Conservation (phyloP, 176 grass and related monocot genomes). For the Oryza officinalis region DNA sequence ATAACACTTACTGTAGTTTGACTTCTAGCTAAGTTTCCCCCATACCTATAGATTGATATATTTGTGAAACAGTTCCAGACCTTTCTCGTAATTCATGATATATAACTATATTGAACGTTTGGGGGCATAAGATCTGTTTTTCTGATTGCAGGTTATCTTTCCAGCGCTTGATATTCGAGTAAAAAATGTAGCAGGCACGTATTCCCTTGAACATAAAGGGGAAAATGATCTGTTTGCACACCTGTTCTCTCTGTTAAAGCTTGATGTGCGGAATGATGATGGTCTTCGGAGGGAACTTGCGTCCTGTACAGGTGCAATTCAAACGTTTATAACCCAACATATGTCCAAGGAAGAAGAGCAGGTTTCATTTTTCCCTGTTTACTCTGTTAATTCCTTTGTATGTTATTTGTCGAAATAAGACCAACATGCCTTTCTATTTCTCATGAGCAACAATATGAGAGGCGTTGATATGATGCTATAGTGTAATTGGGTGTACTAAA, state of each 20-base stretch:
- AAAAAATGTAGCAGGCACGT: conserved; percentile 87
- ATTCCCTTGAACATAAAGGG: conserved; percentile 84
- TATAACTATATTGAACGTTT: background rate
- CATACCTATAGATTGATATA: background rate
- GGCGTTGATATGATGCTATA: background rate
- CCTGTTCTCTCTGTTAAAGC: conserved; percentile 54
- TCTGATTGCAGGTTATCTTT: conserved; percentile 72
- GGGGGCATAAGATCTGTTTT: conserved; percentile 11
- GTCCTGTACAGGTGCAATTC: conserved; percentile 75
- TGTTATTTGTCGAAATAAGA: conserved; percentile 14
- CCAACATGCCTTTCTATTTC: background rate
- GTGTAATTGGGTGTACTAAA: background rate
- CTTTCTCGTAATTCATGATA: background rate
- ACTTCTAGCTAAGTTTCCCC: background rate
- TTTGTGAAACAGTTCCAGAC: background rate
- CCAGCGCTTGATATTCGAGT: conserved; percentile 88
- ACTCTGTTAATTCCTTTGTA: background rate
- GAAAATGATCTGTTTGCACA: conserved; percentile 72
- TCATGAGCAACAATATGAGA: background rate
- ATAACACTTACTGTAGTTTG: background rate
- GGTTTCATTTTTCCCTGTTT: conserved; percentile 34
- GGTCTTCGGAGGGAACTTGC: conserved; percentile 67
- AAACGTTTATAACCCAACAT: conserved; percentile 71
- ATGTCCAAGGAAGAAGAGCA: conserved; percentile 98
- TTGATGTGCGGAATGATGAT: conserved; percentile 51